phyloP scores from a whole-genome alignment of 495 filamentous ascomycete genomes.

The Aspergillus coremiiformis region DNA sequence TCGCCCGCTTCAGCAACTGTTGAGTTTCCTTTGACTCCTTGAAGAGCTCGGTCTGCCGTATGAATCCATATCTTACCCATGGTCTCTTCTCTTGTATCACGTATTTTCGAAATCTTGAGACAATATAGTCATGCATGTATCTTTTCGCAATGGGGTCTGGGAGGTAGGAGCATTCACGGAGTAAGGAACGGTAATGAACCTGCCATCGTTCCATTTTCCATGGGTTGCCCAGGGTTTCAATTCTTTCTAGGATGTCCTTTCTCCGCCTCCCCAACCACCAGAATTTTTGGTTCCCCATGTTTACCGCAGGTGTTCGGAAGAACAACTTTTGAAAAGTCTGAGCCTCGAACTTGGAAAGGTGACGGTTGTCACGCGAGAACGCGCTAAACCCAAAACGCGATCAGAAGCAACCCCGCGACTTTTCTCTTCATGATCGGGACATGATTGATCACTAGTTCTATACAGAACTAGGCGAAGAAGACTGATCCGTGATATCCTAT shows the following conservation, averaged over 20 bases:
- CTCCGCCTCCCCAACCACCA: no score
- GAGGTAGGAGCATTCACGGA: conserved; percentile 81
- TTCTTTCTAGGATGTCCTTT: no score
- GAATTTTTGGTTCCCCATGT: no score
- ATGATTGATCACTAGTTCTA: background rate
- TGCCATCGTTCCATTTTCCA: conserved; percentile 34
- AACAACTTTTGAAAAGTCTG: background rate
- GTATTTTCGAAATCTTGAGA: conserved; percentile 46
- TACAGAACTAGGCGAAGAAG: background rate
- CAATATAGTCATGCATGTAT: conserved; percentile 51
- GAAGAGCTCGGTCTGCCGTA: conserved; percentile 13
- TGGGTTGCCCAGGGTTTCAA: background rate
- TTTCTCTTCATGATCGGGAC: conserved; percentile 7
- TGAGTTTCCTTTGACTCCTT: conserved; percentile 21
- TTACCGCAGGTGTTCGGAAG: background rate
- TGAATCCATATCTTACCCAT: conserved; percentile 1
- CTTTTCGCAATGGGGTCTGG: conserved; percentile 61
- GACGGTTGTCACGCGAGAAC: conserved; percentile 14
- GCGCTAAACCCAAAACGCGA: conserved; percentile 21
- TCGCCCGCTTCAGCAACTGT: conserved; percentile 48
- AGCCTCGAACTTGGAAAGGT: background rate
- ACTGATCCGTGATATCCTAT: background rate
- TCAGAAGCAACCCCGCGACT: conserved; percentile 25
- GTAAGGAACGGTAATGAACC: conserved; percentile 65
- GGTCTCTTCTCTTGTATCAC: conserved; percentile 1